Conservation (phyloP, 768 basidiomycete species). For the Leccinum subgranulosum region DNA sequence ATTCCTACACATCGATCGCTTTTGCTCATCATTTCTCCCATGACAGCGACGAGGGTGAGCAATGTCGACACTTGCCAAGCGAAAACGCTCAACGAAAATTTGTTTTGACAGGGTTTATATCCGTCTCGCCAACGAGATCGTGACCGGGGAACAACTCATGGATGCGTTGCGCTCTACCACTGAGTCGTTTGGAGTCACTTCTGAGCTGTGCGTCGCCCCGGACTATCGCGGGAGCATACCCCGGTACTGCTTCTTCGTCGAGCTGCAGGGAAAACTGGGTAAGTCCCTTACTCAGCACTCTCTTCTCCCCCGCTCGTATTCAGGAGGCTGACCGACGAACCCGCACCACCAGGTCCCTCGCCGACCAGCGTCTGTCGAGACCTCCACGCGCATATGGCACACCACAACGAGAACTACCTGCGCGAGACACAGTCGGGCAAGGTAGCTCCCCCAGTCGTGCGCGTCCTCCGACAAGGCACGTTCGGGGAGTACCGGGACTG, state of each 20-base stretch:
- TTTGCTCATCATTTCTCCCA: neutral
- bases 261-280: constrained; percentile 10
- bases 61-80: neutral
- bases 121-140: constrained; percentile 22
- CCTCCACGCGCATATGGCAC: constrained; percentile 6
- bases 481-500: constrained; percentile 21
- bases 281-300: neutral
- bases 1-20: neutral
- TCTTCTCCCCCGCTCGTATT: neutral
- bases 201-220: constrained; percentile 18
- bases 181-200: constrained; percentile 17
- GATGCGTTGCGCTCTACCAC: constrained; percentile 14
- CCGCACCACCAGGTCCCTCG: neutral
- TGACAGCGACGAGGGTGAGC: constrained; percentile 22
- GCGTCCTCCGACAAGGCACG: constrained; percentile 17
- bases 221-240: constrained; percentile 16
- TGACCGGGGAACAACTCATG: constrained; percentile 20
- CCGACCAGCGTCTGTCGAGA: constrained; percentile 2
- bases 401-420: constrained; percentile 16
- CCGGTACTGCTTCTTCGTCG: constrained; percentile 22
- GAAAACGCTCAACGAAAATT: neutral
- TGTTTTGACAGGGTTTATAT: constrained; percentile 11
- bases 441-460: constrained; percentile 9
- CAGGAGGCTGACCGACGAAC: neutral
- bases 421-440: constrained; percentile 8